Base-by-base conservation (phyloP, 1,139 yeast genomes). In the Wickerhamiella pararugosa region DNA sequence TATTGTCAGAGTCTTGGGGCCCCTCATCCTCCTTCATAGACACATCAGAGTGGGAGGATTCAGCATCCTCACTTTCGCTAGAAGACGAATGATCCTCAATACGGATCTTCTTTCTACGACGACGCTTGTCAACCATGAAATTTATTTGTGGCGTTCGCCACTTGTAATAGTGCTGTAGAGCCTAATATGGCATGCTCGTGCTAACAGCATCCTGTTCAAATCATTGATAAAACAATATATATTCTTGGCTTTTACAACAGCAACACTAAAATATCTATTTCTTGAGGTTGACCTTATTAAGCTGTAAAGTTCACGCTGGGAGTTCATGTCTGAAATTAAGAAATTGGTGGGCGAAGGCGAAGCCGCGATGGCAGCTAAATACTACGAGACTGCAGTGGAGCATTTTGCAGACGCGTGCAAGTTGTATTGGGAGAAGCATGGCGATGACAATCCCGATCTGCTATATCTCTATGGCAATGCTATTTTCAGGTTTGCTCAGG, bases 401-500 rank as follows among this genome's bases (percentile, higher is more conserved):
- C 65, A 67, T 44, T 82, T 81, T 49, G 87, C 83, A 0, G 75
- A 76, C 43, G 90, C 93, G 0, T 81, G 95, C 56, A 79, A 73
- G 47, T 46, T 58, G 35, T 70, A 62, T 51, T 69, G 75, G 37
- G 63, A 65, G 32, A 68, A 69, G 37, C 63, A 69, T 29, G 74
- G 72, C 15, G 73, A 73, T 42, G 53, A 76, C 39, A 80, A 80
- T 54, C 80, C 92, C 2, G 80, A 83, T 47, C 65, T 83, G 49
- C 64, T 86, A 52, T 74, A 71, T 49, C 59, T 81, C 32, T 84
- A 90, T 50, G 97, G 96, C 2, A 74, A 77, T 54, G 76, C 94
- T 1, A 63, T 90, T 35, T 86, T 79, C 59, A 80, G 78, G 50
- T 72, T 74, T 37, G 97, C 92, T 1, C 79, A 83, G 8, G 65